Evolutionary conservation across 177 flowering plant genomes (phyloP), one percentile per base, ranked within the genome.

Genomic region (Tripterygium wilfordii): DNA sequence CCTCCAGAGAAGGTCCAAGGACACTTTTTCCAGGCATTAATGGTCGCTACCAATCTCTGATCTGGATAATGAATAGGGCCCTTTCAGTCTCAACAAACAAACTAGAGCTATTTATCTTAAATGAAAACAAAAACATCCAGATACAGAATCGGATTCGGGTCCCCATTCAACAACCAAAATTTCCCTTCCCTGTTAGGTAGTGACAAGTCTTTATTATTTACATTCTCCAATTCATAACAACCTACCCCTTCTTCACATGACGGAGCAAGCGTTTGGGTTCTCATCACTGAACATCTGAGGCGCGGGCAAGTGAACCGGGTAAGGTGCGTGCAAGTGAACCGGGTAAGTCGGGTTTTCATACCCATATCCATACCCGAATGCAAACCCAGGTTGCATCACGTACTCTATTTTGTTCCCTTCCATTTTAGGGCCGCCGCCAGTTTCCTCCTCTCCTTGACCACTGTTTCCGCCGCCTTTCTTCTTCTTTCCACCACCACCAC

Each of bases 241-340:
- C 16, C 24, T 15, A 37, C 17, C 16, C 17, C 23, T 20, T 21
- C 44, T 8, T 61, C 61, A 66, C 75, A 66, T 62, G 3, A 70
- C 25, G 5, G 48, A 39, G 58, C 75, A 70, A 9, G 66, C 75
- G 49, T 70, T 66, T 0, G 75, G 75, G 39, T 70, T 70, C 50
- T 70, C 71, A 10, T 66, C 75, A 31, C 67, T 70, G 54, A 70
- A 70, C 36, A 62, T 47, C n/a, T n/a, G n/a, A n/a, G n/a, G n/a
- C n/a, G n/a, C n/a, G n/a, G n/a, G n/a, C 45, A 25, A 6, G 20
- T 42, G 16, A 13, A 1, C 45, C 10, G 30, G 28, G 10, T 42
- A 42, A 25, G n/a, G n/a, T n/a, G n/a, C 45, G n/a, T 23, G 3
- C 14, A 8, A 16, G 14, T 23, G 9, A 25, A 23, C 29, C 15